Evolutionary conservation across 169 alveolate genomes (phyloP).

Genomic region (Plasmodium gallinaceum): DNA sequence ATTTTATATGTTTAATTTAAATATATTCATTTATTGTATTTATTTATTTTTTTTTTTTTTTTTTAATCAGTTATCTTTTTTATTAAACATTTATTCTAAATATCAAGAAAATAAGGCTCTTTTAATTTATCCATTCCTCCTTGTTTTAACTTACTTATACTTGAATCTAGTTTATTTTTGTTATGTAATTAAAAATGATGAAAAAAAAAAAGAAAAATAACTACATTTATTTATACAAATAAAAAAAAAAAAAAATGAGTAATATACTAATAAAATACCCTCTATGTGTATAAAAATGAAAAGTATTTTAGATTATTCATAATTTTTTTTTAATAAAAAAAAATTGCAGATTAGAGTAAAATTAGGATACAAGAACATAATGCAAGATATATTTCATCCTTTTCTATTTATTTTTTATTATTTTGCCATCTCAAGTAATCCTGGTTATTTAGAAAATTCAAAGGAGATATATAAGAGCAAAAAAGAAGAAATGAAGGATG

Average conservation of each 20-base stretch:
- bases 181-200: slow-evolving; percentile 51
- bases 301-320: neutral
- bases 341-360: slow-evolving; percentile 16
- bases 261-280: no score
- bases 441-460: slow-evolving; percentile 34
- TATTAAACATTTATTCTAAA: slow-evolving; percentile 8
- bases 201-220: neutral
- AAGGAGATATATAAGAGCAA: neutral
- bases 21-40: neutral
- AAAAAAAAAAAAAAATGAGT: neutral
- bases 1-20: no score
- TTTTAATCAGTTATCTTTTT: slow-evolving; percentile 18
- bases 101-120: slow-evolving; percentile 22
- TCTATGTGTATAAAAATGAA: no score
- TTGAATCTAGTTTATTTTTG: slow-evolving; percentile 17
- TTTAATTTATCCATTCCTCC: slow-evolving; percentile 30
- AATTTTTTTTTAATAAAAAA: slow-evolving; percentile 6
- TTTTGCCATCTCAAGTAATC: slow-evolving; percentile 55
- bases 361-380: neutral
- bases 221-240: neutral
- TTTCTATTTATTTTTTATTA: slow-evolving; percentile 30
- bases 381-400: slow-evolving; percentile 36
- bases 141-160: slow-evolving; percentile 17
- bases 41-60: neutral
- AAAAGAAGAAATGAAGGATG: neutral